These are phyloP conservation scores for Phytopythium montanum DNA, from an alignment of 352 stramenopile genomes.

Conservation along the genomic window DNA sequence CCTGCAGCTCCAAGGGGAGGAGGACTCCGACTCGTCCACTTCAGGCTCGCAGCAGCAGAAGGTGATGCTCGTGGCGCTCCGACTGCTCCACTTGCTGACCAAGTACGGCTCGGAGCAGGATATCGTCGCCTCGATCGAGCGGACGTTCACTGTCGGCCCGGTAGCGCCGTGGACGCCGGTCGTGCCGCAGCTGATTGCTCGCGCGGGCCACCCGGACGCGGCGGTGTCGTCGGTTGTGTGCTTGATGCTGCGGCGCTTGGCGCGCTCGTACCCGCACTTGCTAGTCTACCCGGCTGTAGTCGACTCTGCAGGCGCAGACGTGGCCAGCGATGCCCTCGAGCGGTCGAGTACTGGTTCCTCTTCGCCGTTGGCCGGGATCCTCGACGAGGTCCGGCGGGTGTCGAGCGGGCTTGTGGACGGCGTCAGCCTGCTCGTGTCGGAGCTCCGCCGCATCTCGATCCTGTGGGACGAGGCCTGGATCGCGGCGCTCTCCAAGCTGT, in stretches of 20 bases:
- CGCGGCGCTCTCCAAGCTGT: conserved; percentile 62
- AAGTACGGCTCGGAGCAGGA: conserved; percentile 47
- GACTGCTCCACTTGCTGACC: conserved; percentile 65
- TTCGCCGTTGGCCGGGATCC: conserved; percentile 30
- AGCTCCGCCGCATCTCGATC: conserved; percentile 75
- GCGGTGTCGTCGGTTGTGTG: conserved; percentile 47
- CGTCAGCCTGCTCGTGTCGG: conserved; percentile 59
- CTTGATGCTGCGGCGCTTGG: conserved; percentile 62
- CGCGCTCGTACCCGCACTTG: conserved; percentile 48
- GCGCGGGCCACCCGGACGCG: conserved; percentile 49
- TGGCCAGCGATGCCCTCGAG: conserved; percentile 4
- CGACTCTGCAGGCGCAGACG: conserved; percentile 29
- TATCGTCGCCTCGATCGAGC: conserved; percentile 35
- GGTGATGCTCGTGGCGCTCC: conserved; percentile 48
- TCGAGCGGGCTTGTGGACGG: conserved; percentile 42
- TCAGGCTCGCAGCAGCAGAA: conserved; percentile 17
- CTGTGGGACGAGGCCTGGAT: conserved; percentile 87
- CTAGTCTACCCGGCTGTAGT: conserved; percentile 79
- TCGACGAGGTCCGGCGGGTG: conserved; percentile 34
- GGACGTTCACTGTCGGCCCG: conserved; percentile 42
- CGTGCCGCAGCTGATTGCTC: conserved; percentile 71
- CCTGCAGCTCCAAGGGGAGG: conserved; percentile 14
- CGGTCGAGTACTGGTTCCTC: conserved; percentile 4
- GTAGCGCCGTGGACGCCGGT: conserved; percentile 59
- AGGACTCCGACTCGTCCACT: neutral